Base-by-base conservation (phyloP, 2,329 filamentous ascomycete species). In the Ciborinia camelliae region DNA sequence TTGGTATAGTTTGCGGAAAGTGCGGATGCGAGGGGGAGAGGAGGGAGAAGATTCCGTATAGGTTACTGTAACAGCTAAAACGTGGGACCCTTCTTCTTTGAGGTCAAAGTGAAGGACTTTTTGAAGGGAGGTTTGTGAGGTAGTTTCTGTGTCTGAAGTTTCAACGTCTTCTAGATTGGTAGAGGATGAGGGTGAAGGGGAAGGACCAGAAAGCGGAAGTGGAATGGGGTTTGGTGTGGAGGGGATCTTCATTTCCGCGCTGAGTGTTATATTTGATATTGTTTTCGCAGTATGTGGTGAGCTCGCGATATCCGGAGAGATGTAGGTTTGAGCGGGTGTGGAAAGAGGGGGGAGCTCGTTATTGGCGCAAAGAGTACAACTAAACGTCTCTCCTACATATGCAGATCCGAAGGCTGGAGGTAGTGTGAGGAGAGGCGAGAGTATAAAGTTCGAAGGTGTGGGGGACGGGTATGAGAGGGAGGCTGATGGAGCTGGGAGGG, bases 201-300 rank as follows among this genome's bases (percentile, higher is more conserved):
- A 23, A 5, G 47, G 54, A 4, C 62, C 62, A 3, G 62, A 64
- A n/a, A 97, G 81, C 2, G 84, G 78, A 2, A 92, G 82, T 39
- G 87, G 86, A 63, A 89, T 86, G 4, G 89, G 87, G 0, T 77
- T 72, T 30, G 77, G 75, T 2, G 79, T 78, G n/a, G 81, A 80
- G 8, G 95, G 94, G 0, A 93, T 96, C 79, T 98, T 96, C 89
- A 99, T 96, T 78, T 97, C 93, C 0, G 93, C 95, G 64, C 90
- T 86, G 72, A 98, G 91, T 63, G 87, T 85, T 61, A 97, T 89
- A 64, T 90, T 90, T 68, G 86, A 89, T 48, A 96, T 87, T 28
- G 68, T 72, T 62, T 81, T 81, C 68, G 81, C 67, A 6, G 68
- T 47, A 0, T 75, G 67, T 48, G 71, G 58, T 53, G 78, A 79